A percentile compares a stretch with the other conserved stretches of the same genome.
Conservation (phyloP, 805 yeast species). For the Metschnikowia proteae region DNA sequence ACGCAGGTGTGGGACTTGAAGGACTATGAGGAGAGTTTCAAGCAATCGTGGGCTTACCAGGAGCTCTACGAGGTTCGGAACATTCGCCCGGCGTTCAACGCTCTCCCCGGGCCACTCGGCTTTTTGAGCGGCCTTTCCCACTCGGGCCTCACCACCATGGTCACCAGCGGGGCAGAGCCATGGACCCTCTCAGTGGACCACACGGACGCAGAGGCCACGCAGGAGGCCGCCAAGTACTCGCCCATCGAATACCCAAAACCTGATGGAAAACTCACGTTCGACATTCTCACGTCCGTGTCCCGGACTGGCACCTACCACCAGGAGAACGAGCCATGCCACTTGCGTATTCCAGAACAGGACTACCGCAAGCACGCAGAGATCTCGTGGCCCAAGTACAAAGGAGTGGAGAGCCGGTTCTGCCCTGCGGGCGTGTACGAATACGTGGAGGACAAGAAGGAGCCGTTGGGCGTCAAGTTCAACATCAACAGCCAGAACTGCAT, state of each 20-base stretch:
- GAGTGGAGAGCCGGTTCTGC: slow-evolving; percentile 88
- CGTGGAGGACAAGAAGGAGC: slow-evolving; percentile 57
- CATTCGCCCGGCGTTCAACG: slow-evolving; percentile 85
- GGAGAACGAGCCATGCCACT: slow-evolving; percentile 89
- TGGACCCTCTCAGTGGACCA: slow-evolving; percentile 75
- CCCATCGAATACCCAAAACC: slow-evolving; percentile 93
- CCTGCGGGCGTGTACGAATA: slow-evolving; percentile 99
- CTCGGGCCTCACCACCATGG: slow-evolving; percentile 78
- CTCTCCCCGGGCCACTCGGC: slow-evolving; percentile 52
- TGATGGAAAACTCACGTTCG: slow-evolving; percentile 89
- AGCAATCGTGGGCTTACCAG: slow-evolving; percentile 78
- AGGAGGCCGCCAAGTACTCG: slow-evolving; percentile 57
- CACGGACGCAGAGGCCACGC: slow-evolving; percentile 72
- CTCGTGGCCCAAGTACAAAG: slow-evolving; percentile 74
- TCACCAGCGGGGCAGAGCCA: slow-evolving; percentile 77
- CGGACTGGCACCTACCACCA: slow-evolving; percentile 96
- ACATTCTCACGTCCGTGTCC: slow-evolving; percentile 88
- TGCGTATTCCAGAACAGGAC: slow-evolving; percentile 61
- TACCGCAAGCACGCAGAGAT: slow-evolving; percentile 60
- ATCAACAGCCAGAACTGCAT: slow-evolving; percentile 97
- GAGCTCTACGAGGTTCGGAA: slow-evolving; percentile 86
- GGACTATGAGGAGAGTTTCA: slow-evolving; percentile 60
- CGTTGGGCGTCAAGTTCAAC: slow-evolving; percentile 74
- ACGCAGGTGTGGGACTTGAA: slow-evolving; percentile 47
- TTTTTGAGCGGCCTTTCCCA: slow-evolving; percentile 75